Evolutionary conservation across 129 eudicot genomes (phyloP), one percentile per base, ranked within the genome.

Genomic region (Ambrosia trifida): DNA sequence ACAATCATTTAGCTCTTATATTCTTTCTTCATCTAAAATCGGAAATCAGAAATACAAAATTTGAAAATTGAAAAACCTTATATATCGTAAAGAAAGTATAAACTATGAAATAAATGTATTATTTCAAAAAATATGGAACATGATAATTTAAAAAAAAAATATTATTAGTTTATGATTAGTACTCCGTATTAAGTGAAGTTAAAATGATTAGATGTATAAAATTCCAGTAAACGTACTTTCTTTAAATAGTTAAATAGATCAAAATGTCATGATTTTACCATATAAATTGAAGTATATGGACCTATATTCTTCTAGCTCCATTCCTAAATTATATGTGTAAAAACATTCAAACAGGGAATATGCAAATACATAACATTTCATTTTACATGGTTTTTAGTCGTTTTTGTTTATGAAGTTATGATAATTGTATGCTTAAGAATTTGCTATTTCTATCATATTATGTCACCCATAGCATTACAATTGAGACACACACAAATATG

Each of bases 211-310:
- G 19, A 13, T 40, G 64, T 13, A 1, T 30, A 58, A 30, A 28
- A 3, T 12, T 58, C 28, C 28, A 12, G 30, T 13, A 58, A 30
- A 9, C 11, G 24, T 0, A 18, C 33, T 54, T 58, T 30, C 19
- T 16, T 58, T 58, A 28, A 30, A 58, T 11, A 5, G 7, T 36
- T 36, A 30, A 30, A 30, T 58, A 1, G 18, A 58, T 28, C 36
- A 58, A 28, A 30, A 28, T 58, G 40, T 58, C 8, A 28, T 58
- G 64, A 58, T 30, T 30, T 58, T 30, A 1, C 16, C 10, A 4
- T 58, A 51, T 35, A 47, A 47, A 69, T 60, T 59, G 66, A 75
- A 66, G 70, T 60, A 60, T n/a, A 69, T 60, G 70, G 44, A 60
- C 43, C 14, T 47, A 31, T 49, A n/a, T 60, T 69, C 14, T 10